Base-by-base conservation (phyloP, 2,329 filamentous ascomycete genomes). In the Ceratocystis smalleyi region DNA sequence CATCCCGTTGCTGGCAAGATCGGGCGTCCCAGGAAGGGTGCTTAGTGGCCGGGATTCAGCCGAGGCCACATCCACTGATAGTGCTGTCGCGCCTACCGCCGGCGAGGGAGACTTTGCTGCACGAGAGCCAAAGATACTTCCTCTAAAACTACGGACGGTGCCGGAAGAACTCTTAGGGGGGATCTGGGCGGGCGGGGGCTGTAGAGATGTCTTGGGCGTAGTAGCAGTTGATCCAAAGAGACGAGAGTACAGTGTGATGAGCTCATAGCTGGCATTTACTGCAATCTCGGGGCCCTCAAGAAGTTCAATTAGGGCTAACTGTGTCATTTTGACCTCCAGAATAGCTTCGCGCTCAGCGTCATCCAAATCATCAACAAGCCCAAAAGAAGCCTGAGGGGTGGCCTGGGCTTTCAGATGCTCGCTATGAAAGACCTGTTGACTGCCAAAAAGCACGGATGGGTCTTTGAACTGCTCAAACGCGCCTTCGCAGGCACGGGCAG, bases 271-370 rank as follows among this genome's bases (percentile, higher is more conserved):
- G 67, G 88, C 86, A 71, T 96, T 96, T 61, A 97, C 89, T 19
- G 94, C 92, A 65, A 86, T 83, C 65, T 89, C 86, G 0, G 91
- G 84, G 0, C 91, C 91, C 71, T 96, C 91, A 2, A 89, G 77
- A 17, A 94, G 77, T 74, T 97, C 92, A 2, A 94, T 75, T 22
- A 99, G 80, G 3, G 88, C 82, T 66, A 99, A 78, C 71, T 97
- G 91, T 10, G 92, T 96, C 83, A 97, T 95, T 73, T 95, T 95
- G 67, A 96, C 85, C 73, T 97, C 89, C n/a, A 99, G 75, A 51
- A 99, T 86, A 60, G 83, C 83, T 73, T 91, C 89, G 71, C 91
- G 95, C 71, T 97, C 91, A 30, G 84, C 83, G 65, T 85, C 83
- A 67, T 90, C 87, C 84, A 96, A 89, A 55, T 88, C 84, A 68